Conservation (phyloP, 2,329 filamentous ascomycete genomes). For the Elsinoe ampelina region DNA sequence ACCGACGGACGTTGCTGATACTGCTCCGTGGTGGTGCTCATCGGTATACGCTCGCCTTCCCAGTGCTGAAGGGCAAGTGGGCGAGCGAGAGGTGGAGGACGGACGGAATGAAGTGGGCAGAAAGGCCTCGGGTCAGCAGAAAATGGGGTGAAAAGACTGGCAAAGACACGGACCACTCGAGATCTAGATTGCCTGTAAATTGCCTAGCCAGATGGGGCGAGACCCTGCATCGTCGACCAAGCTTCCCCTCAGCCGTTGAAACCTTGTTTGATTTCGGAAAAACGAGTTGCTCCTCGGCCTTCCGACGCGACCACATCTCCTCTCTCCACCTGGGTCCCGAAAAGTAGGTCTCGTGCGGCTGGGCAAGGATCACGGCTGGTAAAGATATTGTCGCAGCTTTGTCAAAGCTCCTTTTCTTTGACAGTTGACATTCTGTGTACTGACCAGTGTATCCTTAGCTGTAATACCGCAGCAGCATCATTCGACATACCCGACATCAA, state of each 20-base stretch:
- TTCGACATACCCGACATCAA: not conserved
- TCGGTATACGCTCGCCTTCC: slow-evolving; percentile 10
- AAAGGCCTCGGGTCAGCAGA: not conserved
- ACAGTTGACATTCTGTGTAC: not conserved
- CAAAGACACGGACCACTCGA: not conserved
- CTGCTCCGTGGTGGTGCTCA: slow-evolving; percentile 10
- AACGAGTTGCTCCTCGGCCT: not conserved
- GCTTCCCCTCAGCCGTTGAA: not conserved
- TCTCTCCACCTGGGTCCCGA: not conserved
- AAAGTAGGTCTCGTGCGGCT: not conserved
- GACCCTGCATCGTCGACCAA: not conserved
- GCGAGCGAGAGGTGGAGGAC: slow-evolving; percentile 14
- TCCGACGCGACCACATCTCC: not conserved
- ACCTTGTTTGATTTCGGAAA: not conserved
- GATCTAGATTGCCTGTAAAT: not conserved
- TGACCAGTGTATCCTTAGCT: not conserved
- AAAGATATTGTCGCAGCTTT: not conserved
- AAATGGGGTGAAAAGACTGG: too few relatives aligned
- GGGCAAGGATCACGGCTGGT: not conserved
- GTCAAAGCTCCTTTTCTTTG: not conserved
- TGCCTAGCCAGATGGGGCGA: not conserved
- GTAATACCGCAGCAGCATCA: not conserved
- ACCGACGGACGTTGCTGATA: slow-evolving; percentile 5
- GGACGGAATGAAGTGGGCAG: slow-evolving; percentile 12
- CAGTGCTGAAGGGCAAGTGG: not conserved